Evolutionary conservation across 1,139 yeast species (phyloP).

Genomic region (Scheffersomyces insectosa): DNA sequence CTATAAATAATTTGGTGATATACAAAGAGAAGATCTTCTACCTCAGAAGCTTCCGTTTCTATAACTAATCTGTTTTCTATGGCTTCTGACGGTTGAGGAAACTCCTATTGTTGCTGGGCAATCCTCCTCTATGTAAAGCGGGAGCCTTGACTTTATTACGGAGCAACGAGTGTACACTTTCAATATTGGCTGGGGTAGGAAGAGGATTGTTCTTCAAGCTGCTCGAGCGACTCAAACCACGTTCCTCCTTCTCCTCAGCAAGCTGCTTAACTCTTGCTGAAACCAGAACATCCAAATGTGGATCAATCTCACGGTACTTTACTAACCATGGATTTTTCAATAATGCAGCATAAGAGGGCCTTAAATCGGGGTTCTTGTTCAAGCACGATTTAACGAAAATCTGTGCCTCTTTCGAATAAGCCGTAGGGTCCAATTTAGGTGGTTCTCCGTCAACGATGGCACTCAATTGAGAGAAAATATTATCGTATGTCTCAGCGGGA

Average conservation of each 20-base stretch:
- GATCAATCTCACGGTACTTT: constrained; percentile 43
- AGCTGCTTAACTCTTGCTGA: constrained; percentile 33
- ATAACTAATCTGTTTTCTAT: too few species aligned
- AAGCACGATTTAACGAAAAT: constrained; percentile 79
- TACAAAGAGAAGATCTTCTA: too few species aligned
- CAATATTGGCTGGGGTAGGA: constrained; percentile 20
- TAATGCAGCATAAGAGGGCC: constrained; percentile 82
- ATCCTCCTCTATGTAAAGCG: constrained; percentile 45
- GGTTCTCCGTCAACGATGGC: constrained; percentile 98
- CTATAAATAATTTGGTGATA: too few species aligned
- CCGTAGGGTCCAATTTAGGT: constrained; percentile 59
- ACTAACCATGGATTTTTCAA: constrained; percentile 82
- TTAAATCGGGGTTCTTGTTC: constrained; percentile 72
- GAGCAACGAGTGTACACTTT: constrained; percentile 38
- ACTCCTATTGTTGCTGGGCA: constrained; percentile 16
- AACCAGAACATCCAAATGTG: constrained; percentile 45
- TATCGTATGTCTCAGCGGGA: constrained; percentile 89
- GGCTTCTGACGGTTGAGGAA: constrained; percentile 8
- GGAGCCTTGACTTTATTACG: constrained; percentile 43
- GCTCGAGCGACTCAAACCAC: constrained; percentile 11
- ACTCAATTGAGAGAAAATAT: constrained; percentile 87
- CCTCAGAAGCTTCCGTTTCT: too few species aligned
- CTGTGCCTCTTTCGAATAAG: constrained; percentile 74
- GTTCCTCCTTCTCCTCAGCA: constrained; percentile 25
- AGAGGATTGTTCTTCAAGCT: constrained; percentile 6